These are phyloP conservation scores for Trifolium repens DNA, from an alignment of 306 rosid genomes.

Conservation along the genomic window DNA sequence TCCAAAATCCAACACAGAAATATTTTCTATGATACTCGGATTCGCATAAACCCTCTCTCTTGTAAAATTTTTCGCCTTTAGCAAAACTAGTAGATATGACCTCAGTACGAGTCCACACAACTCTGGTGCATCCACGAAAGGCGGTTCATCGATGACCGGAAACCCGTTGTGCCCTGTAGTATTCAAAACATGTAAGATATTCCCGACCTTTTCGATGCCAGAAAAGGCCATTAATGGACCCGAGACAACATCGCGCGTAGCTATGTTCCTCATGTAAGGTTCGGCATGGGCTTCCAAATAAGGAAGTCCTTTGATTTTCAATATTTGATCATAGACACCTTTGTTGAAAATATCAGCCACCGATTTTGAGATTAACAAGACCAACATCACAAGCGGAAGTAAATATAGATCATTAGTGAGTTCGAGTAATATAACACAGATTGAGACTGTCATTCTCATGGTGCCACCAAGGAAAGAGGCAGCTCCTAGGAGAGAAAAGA, in stretches of 20 bases:
- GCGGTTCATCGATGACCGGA: conserved; percentile 93
- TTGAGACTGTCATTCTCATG: conserved; percentile 97
- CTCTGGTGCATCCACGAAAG: conserved; percentile 66
- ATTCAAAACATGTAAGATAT: conserved; percentile 62
- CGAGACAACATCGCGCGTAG: conserved; percentile 76
- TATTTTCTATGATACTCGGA: conserved; percentile 40
- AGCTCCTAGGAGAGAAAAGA: conserved; percentile 90
- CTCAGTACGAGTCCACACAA: conserved; percentile 83
- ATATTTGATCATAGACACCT: conserved; percentile 88
- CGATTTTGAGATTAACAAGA: conserved; percentile 72
- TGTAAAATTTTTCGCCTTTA: conserved; percentile 67
- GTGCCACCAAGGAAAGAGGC: conserved; percentile 96
- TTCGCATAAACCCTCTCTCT: conserved; percentile 46
- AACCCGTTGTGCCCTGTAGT: conserved; percentile 83
- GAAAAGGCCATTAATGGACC: conserved; percentile 76
- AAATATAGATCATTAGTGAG: conserved; percentile 90
- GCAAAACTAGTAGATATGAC: conserved; percentile 85
- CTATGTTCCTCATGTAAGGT: conserved; percentile 79
- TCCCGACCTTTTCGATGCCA: conserved; percentile 74
- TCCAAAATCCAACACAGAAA: conserved; percentile 69
- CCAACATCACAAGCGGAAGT: conserved; percentile 89
- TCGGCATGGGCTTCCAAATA: conserved; percentile 90
- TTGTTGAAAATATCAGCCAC: conserved; percentile 85
- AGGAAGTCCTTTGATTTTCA: conserved; percentile 81
- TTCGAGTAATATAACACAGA: conserved; percentile 88